Evolutionary conservation across 345 rosid genomes (phyloP).

Genomic region (Citrus australasica): DNA sequence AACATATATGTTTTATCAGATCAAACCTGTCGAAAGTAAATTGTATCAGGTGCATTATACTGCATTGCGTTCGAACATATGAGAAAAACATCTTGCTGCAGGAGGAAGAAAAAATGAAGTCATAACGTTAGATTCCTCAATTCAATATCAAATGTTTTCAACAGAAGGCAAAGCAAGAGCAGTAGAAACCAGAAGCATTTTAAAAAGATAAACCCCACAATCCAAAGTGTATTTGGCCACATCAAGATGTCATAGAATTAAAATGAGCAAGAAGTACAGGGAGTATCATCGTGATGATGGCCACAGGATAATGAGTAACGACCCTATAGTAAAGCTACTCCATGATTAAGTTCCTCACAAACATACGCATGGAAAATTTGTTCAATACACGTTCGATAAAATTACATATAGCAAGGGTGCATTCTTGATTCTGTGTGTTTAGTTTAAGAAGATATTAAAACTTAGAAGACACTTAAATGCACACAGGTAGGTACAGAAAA

Average conservation of each 20-base stretch:
- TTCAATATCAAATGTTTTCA: slow-evolving; percentile 11
- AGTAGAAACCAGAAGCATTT: not conserved
- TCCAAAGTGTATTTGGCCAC: not conserved
- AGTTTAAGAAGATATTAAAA: not conserved
- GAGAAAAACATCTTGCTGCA: slow-evolving; percentile 82
- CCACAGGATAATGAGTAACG: not conserved
- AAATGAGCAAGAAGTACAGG: not conserved
- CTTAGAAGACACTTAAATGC: not conserved
- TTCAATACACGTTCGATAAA: not conserved
- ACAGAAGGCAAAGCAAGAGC: not conserved
- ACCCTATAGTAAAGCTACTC: not conserved
- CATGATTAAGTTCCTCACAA: not conserved
- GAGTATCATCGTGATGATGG: not conserved
- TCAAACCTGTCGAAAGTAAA: slow-evolving; percentile 86
- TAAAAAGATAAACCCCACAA: not conserved
- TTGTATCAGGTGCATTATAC: slow-evolving; percentile 89
- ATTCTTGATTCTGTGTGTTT: not conserved
- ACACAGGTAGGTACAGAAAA: not conserved
- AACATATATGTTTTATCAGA: not conserved
- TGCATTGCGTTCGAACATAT: slow-evolving; percentile 95
- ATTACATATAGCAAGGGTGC: not conserved
- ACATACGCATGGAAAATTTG: not conserved
- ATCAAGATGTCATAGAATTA: not conserved
- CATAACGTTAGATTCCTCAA: slow-evolving; percentile 11
- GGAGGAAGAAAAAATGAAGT: not conserved